Percentiles rank a stretch among this genome's conserved stretches.
phyloP scores from a whole-genome alignment of 2,329 filamentous ascomycete species.

The Colletotrichum aenigma region DNA sequence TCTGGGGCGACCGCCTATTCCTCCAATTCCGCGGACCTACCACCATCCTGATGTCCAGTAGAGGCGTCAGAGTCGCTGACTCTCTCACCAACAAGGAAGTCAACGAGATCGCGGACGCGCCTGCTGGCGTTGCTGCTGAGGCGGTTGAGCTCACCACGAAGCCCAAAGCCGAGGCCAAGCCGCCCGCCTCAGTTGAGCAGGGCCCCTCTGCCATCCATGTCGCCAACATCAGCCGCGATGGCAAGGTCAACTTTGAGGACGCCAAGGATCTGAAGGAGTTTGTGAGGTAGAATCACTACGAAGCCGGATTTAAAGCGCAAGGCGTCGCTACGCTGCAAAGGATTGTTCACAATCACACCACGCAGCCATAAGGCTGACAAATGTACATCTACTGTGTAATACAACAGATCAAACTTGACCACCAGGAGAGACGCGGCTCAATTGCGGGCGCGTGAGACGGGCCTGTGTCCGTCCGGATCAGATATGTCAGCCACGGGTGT shows the following conservation, averaged over 20 bases:
- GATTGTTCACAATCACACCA: not conserved
- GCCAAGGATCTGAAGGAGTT: constrained; percentile 63
- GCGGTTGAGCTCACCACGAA: constrained; percentile 55
- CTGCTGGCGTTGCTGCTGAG: constrained; percentile 71
- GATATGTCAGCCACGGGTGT: not conserved
- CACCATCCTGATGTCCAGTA: constrained; percentile 86
- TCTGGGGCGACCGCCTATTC: constrained; percentile 95
- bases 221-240: constrained; percentile 61
- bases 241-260: constrained; percentile 70
- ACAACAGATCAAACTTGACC: not conserved
- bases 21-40: constrained; percentile 86
- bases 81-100: constrained; percentile 79
- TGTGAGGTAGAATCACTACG: constrained; percentile 38
- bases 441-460: not conserved
- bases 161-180: constrained; percentile 36
- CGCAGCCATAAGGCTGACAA: not conserved
- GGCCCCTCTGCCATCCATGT: constrained; percentile 55
- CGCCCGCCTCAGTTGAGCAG: constrained; percentile 31
- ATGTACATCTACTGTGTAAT: constrained; percentile 22
- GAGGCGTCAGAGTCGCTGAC: constrained; percentile 80
- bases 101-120: constrained; percentile 86
- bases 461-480: not conserved
- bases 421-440: not conserved
- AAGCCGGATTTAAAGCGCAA: not conserved
- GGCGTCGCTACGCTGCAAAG: not conserved